Evolutionary conservation across 225 moss, liverwort and hornwort species (phyloP).

Genomic region (Bryum argenteum): DNA sequence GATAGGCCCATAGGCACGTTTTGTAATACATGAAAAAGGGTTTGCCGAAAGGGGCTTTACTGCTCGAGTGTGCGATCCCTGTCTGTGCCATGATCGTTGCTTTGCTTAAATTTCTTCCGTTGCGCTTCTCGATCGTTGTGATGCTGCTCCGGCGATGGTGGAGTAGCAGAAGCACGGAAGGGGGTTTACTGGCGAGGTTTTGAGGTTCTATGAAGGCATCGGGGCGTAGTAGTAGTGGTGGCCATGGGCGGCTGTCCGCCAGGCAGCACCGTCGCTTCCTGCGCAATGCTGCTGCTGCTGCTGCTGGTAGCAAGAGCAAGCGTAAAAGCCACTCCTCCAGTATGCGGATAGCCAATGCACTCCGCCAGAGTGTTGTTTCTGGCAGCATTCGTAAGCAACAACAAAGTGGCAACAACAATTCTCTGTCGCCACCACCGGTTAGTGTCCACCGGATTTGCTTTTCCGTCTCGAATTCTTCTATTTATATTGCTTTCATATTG

Average conservation of each 20-base stretch:
- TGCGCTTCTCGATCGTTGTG: not conserved
- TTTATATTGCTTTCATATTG: not conserved
- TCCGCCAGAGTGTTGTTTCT: not conserved
- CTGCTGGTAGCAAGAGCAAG: slow-evolving; percentile 24
- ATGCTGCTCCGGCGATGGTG: not conserved
- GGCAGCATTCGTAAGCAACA: slow-evolving; percentile 29
- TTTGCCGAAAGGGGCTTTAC: not conserved
- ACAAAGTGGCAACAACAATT: slow-evolving; percentile 22
- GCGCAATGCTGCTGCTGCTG: slow-evolving; percentile 35
- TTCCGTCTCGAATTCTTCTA: not conserved
- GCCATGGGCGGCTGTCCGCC: slow-evolving; percentile 59
- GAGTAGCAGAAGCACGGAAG: not conserved
- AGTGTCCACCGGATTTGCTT: not conserved
- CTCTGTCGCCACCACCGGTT: slow-evolving; percentile 37
- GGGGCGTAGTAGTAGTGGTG: slow-evolving; percentile 13
- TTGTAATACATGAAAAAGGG: not conserved
- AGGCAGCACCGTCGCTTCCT: slow-evolving; percentile 45
- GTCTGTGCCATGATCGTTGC: slow-evolving; percentile 17
- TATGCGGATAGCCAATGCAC: slow-evolving; percentile 59
- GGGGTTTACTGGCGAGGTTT: slow-evolving; percentile 40
- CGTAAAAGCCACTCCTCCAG: slow-evolving; percentile 43
- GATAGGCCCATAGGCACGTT: not conserved
- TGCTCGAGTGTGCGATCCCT: not conserved
- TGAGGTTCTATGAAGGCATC: slow-evolving; percentile 60
- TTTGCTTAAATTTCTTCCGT: slow-evolving; percentile 9